These are phyloP conservation scores for Mycena floridula DNA, from an alignment of 768 basidiomycete species.

Conservation along the genomic window DNA sequence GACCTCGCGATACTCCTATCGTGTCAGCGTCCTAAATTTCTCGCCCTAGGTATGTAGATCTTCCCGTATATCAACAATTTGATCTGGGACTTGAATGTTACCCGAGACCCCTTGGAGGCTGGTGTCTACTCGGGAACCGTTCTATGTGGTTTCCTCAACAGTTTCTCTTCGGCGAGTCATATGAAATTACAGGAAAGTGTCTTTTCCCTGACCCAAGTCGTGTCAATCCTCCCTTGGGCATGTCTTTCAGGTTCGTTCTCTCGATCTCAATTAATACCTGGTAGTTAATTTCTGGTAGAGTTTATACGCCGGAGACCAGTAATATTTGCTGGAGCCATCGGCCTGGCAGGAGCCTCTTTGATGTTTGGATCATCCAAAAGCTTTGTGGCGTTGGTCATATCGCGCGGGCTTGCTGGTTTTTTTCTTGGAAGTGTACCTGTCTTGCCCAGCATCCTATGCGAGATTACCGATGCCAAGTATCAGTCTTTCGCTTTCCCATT, in stretches of 20 bases:
- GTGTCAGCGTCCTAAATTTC: too few relatives aligned
- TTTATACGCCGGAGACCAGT: conserved; percentile 1
- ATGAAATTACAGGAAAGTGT: conserved; percentile 48
- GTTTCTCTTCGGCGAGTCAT: conserved; percentile 1
- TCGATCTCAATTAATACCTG: background rate
- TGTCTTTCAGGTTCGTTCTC: background rate
- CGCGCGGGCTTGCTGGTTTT: conserved; percentile 40
- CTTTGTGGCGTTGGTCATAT: conserved; percentile 39
- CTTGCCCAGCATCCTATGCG: conserved; percentile 56
- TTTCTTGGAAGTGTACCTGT: conserved; percentile 43
- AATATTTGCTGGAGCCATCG: conserved; percentile 33
- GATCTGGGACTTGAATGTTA: conserved; percentile 49
- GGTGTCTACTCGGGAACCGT: conserved; percentile 68
- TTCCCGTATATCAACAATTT: conserved; percentile 71
- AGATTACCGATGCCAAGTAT: conserved; percentile 60
- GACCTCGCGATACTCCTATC: too few relatives aligned
- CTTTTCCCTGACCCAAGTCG: conserved; percentile 56
- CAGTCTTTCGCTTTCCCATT: conserved; percentile 55
- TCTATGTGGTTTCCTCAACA: conserved; percentile 26
- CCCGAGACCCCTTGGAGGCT: conserved; percentile 50
- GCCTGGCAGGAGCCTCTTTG: conserved; percentile 32
- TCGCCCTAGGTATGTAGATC: too few relatives aligned
- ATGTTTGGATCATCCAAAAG: conserved; percentile 54
- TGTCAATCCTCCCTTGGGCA: conserved; percentile 61
- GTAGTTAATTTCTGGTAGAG: conserved; percentile 29